phyloP scores from a whole-genome alignment of 2,329 filamentous ascomycete species.

The Monosporascus sp. region DNA sequence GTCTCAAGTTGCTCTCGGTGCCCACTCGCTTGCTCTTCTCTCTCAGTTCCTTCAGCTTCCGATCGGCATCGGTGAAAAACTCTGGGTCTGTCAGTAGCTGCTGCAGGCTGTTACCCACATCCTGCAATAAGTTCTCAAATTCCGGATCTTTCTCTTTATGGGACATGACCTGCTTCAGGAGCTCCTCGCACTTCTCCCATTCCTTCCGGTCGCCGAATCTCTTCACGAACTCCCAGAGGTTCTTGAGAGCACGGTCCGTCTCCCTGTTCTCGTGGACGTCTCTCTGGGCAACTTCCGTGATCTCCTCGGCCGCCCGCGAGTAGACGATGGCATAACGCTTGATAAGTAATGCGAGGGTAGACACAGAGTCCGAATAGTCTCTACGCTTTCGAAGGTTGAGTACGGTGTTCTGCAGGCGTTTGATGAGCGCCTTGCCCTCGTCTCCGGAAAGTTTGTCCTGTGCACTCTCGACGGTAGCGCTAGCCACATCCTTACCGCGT shows the following conservation, averaged over 20 bases:
- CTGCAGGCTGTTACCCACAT: constrained; percentile 70
- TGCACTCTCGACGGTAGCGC: constrained; percentile 58
- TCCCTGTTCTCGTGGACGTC: constrained; percentile 70
- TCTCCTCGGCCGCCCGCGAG: constrained; percentile 64
- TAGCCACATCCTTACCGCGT: constrained; percentile 21
- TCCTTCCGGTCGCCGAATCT: constrained; percentile 69
- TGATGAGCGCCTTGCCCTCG: constrained; percentile 66
- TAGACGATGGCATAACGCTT: constrained; percentile 75
- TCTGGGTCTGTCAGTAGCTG: constrained; percentile 78
- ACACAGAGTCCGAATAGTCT: constrained; percentile 84
- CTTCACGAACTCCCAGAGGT: constrained; percentile 75
- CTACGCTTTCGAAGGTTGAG: constrained; percentile 65
- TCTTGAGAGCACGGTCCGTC: constrained; percentile 67
- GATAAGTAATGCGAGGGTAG: constrained; percentile 68
- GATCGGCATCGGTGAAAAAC: constrained; percentile 72
- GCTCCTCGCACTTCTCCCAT: constrained; percentile 69
- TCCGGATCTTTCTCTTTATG: constrained; percentile 74
- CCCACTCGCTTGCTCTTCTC: constrained; percentile 57
- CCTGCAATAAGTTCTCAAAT: constrained; percentile 70
- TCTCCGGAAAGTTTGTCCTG: constrained; percentile 67
- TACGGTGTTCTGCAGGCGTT: constrained; percentile 72
- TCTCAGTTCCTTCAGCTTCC: constrained; percentile 45
- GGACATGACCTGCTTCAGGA: constrained; percentile 64
- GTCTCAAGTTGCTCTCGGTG: constrained; percentile 59
- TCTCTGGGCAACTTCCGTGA: constrained; percentile 59